Evolutionary conservation across 2,329 filamentous ascomycete species (phyloP).

Genomic region (Elsinoe batatas): DNA sequence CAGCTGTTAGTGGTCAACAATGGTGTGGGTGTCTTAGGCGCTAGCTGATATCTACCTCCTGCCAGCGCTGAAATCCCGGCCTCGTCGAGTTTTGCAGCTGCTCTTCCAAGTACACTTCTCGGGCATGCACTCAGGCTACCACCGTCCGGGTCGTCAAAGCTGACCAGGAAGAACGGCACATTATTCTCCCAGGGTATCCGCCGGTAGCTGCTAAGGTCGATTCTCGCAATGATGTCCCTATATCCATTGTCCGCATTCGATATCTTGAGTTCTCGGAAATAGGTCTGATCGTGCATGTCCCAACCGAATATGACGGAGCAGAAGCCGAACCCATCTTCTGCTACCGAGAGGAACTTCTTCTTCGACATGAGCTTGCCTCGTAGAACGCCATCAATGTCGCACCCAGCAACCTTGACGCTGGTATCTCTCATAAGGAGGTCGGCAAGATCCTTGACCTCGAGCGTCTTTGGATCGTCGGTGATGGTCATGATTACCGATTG

Average conservation of each 20-base stretch:
- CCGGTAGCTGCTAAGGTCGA: conserved; percentile 67
- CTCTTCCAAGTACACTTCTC: conserved; percentile 60
- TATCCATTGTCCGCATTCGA: conserved; percentile 90
- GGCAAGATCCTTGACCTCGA: conserved; percentile 57
- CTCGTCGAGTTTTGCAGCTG: conserved; percentile 55
- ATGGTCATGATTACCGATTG: conserved; percentile 23
- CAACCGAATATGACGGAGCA: conserved; percentile 92
- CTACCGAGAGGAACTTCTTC: conserved; percentile 80
- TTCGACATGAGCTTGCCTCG: conserved; percentile 88
- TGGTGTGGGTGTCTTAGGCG: conserved; percentile 10
- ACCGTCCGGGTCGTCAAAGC: conserved; percentile 71
- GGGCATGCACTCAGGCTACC: conserved; percentile 68
- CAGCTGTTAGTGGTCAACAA: conserved; percentile 46
- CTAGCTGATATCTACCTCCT: conserved; percentile 52
- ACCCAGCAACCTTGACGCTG: conserved; percentile 76
- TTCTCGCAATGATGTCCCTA: conserved; percentile 70
- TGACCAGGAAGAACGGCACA: conserved; percentile 75
- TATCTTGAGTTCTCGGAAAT: conserved; percentile 72
- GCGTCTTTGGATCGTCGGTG: conserved; percentile 26
- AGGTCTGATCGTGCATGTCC: conserved; percentile 94
- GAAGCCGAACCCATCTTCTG: conserved; percentile 77
- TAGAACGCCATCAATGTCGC: conserved; percentile 79
- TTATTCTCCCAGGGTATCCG: conserved; percentile 87
- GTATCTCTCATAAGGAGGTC: conserved; percentile 59
- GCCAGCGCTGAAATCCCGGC: conserved; percentile 77